phyloP scores from a whole-genome alignment of 208 protist species.

The Trypanosoma cruzi region DNA sequence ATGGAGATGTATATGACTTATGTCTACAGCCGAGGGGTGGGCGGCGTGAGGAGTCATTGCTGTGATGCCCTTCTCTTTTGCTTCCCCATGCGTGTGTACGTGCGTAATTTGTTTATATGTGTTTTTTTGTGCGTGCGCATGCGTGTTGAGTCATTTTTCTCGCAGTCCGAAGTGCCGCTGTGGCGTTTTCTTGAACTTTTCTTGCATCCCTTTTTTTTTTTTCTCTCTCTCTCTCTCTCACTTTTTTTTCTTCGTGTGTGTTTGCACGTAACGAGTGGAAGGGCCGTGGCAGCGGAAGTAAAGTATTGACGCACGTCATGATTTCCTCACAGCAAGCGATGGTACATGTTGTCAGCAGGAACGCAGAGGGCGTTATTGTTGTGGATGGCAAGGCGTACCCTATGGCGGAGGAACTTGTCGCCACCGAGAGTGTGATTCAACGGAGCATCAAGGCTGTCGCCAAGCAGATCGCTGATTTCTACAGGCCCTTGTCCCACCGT shows the following conservation, averaged over 20 bases:
- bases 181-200: neutral
- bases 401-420: conserved; percentile 71
- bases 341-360: conserved; percentile 33
- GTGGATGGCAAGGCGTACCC: conserved; percentile 82
- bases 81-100: no score
- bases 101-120: no score
- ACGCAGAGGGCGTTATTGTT: conserved; percentile 49
- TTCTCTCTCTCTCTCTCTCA: neutral
- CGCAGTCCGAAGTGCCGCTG: neutral
- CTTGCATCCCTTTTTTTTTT: conserved; percentile 2
- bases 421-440: conserved; percentile 77
- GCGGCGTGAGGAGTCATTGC: no score
- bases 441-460: conserved; percentile 51
- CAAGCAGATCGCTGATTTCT: conserved; percentile 60
- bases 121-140: no score
- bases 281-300: conserved; percentile 3
- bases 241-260: neutral
- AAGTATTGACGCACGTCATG: conserved; percentile 21
- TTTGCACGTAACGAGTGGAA: neutral
- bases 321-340: conserved; percentile 23
- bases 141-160: neutral
- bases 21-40: no score
- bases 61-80: no score
- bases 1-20: no score
- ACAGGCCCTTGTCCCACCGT: conserved; percentile 53